phyloP scores from a whole-genome alignment of 2,329 filamentous ascomycete genomes.

The Rhynchosporium secalis region DNA sequence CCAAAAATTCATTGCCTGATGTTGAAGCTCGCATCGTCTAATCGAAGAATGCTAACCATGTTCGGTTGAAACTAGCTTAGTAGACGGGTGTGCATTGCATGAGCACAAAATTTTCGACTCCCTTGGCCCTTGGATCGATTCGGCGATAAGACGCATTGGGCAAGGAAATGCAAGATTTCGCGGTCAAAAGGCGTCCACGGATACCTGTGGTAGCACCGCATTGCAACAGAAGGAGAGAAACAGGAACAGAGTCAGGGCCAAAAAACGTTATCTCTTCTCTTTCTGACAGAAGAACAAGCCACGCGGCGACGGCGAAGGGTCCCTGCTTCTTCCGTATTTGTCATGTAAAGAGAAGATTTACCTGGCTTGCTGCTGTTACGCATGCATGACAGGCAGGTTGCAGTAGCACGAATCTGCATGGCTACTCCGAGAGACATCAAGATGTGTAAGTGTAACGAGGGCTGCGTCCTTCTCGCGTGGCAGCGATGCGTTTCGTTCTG shows the following conservation, averaged over 20 bases:
- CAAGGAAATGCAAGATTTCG: background rate
- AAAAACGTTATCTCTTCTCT: background rate
- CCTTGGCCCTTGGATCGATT: background rate
- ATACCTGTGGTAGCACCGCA: background rate
- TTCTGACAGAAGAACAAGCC: background rate
- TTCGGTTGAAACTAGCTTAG: background rate
- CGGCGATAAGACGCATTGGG: background rate
- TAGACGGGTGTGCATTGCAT: background rate
- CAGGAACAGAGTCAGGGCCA: background rate
- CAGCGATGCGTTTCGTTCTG: background rate
- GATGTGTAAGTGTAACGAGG: background rate
- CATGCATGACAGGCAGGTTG: background rate
- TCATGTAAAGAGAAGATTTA: too few relatives aligned
- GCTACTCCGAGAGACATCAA: background rate
- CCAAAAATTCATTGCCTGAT: background rate
- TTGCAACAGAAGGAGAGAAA: background rate
- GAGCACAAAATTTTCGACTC: background rate
- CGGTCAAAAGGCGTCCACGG: background rate
- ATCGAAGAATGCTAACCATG: background rate
- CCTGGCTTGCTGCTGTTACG: background rate
- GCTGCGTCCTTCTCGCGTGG: background rate
- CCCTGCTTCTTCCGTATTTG: background rate
- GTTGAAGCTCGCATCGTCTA: background rate
- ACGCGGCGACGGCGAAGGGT: conserved; percentile 2
- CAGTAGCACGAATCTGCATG: background rate